A percentile compares a stretch with the other conserved stretches of the same genome.
Evolutionary conservation across 1,139 yeast species (phyloP).

Genomic region (Meyerozyma carpophila): DNA sequence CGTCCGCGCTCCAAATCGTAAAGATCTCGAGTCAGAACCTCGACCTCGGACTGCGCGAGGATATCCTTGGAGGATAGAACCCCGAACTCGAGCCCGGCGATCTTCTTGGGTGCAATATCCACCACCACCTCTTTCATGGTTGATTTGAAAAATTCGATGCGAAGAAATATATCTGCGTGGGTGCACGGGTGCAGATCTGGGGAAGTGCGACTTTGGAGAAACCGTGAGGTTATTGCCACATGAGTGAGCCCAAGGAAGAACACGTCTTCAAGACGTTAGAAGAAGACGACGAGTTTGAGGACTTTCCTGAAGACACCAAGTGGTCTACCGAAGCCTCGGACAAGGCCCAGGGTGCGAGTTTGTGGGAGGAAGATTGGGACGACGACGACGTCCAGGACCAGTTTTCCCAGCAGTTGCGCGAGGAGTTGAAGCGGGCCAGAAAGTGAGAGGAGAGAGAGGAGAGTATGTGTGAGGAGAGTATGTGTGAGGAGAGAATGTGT

Average conservation of each 20-base stretch:
- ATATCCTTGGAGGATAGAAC: constrained; percentile 89
- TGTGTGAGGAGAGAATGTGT: neutral
- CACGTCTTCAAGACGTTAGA: constrained; percentile 60
- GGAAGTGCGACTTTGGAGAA: too few relatives aligned
- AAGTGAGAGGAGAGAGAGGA: neutral
- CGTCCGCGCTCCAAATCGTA: constrained; percentile 90
- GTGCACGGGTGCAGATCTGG: neutral
- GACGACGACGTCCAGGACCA: constrained; percentile 87
- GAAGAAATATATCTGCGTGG: neutral
- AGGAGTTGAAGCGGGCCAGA: constrained; percentile 25
- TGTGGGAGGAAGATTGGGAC: constrained; percentile 98
- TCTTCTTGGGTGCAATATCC: constrained; percentile 85
- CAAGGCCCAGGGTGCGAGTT: constrained; percentile 37
- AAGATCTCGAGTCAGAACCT: constrained; percentile 84
- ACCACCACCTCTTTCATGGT: constrained; percentile 68
- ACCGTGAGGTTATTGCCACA: constrained; percentile 1
- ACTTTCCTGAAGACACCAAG: constrained; percentile 77
- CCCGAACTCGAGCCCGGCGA: constrained; percentile 87
- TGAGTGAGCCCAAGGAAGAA: constrained; percentile 17
- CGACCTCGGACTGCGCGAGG: constrained; percentile 90
- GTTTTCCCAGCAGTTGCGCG: constrained; percentile 65
- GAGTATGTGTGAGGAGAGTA: too few relatives aligned
- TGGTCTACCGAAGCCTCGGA: constrained; percentile 37
- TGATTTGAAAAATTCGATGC: constrained; percentile 1
- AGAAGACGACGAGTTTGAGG: constrained; percentile 94